Base-by-base conservation (phyloP, 257 asterid species). In the Rehmannia glutinosa region DNA sequence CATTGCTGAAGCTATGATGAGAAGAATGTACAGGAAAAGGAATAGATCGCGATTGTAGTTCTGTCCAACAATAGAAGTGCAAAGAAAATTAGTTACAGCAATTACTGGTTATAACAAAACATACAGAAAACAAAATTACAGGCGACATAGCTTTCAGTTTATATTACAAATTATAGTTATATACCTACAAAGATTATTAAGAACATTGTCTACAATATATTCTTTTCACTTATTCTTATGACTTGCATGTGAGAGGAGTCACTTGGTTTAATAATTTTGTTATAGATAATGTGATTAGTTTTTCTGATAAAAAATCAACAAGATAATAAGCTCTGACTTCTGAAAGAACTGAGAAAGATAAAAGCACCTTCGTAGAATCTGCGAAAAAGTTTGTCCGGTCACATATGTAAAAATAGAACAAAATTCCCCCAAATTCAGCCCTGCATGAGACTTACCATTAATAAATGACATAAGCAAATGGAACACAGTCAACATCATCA, bases 1-100 rank as follows among this genome's bases (percentile, higher is more conserved):
- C 96, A 88, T 80, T 56, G 96, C 90, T 55, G 99, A 90, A 72
- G 82, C 82, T 71, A 93, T 83, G 84, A 93, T 76, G 72, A 93
- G 99, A 79, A 90, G 97, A 79, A 80, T 52, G 73, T 79, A 90
- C 73, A 90, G 83, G 72, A 93, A 93, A 66, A 93, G 63, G 75
- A 93, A 93, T 68, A 93, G 96, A 82, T 93, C 99, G 10, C 99
- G 97, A 52, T 78, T 93, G 90, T 93, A 93, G 85, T 74, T 93
- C 99, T 93, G 96, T 77, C 63, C 77, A 77, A 79, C 51, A 74
- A 30, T 62, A 30, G 71, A 43, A 11, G 54, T 28, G 45, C 63
- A 50, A 71, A 62, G 62, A 65, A 68, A 45, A 56, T 33, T 23
- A 78, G 57, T 73, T 43, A 71, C 56, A 61, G 60, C 43, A 16